A percentile compares a stretch with the other conserved stretches of the same genome.
Evolutionary conservation across 164 flowering plant genomes (phyloP).

Genomic region (Litsea cubeba): DNA sequence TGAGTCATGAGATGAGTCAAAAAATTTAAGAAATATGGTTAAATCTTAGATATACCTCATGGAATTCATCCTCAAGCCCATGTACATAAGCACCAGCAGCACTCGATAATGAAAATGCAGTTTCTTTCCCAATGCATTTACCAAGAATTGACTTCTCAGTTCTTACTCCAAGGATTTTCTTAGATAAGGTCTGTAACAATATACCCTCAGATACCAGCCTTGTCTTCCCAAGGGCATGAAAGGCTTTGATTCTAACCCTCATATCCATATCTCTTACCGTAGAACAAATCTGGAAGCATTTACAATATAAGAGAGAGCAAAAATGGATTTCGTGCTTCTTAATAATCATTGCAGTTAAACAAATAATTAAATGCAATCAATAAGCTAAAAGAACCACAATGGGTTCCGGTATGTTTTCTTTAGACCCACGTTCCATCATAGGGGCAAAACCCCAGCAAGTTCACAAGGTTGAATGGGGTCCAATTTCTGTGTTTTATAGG

Average conservation of each 20-base stretch:
- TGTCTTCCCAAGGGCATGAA: constrained; percentile 58
- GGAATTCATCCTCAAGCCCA: constrained; percentile 91
- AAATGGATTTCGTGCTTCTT: not conserved
- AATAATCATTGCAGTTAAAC: not conserved
- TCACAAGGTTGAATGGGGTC: too few species aligned
- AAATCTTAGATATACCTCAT: constrained; percentile 47
- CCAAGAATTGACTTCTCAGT: constrained; percentile 33
- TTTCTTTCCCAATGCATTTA: constrained; percentile 17
- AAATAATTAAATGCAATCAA: not conserved
- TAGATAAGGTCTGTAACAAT: constrained; percentile 65
- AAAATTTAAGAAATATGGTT: too few species aligned
- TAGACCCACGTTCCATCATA: not conserved
- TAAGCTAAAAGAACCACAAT: not conserved
- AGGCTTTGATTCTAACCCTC: constrained; percentile 66
- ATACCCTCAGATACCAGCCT: constrained; percentile 51
- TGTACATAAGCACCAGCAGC: constrained; percentile 82
- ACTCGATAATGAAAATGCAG: constrained; percentile 32
- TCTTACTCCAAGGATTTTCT: constrained; percentile 38
- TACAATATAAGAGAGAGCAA: not conserved
- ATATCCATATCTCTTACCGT: constrained; percentile 77
- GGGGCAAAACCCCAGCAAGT: too few species aligned
- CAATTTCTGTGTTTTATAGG: too few species aligned
- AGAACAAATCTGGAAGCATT: constrained; percentile 58
- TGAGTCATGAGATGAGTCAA: not conserved
- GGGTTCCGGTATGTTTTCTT: not conserved